Evolutionary conservation across 768 basidiomycete species (phyloP).

Genomic region (Boletales sp.): DNA sequence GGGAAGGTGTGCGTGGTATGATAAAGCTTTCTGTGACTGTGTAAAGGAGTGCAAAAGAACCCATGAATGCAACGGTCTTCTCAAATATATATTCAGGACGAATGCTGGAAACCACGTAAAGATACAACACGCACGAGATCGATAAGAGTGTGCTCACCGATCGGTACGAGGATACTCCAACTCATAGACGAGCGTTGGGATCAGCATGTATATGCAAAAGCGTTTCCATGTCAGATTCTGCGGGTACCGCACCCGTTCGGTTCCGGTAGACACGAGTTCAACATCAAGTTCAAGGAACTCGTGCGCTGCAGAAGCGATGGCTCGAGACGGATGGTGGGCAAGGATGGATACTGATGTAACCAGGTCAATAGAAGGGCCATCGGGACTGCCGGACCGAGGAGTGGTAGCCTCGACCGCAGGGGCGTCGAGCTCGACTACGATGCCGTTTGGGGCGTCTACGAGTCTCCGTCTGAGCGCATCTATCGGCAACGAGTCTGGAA

Average conservation of each 20-base stretch:
- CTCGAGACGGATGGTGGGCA: constrained; percentile 59
- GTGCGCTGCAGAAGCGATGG: constrained; percentile 65
- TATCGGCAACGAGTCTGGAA: constrained; percentile 51
- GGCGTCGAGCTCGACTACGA: constrained; percentile 5
- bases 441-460: constrained; percentile 27
- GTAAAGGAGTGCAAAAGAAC: constrained; percentile 92
- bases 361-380: constrained; percentile 6
- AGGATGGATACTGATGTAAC: constrained; percentile 39
- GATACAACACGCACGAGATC: neutral
- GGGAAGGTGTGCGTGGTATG: constrained; percentile 70
- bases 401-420: neutral
- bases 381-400: constrained; percentile 1
- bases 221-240: constrained; percentile 78
- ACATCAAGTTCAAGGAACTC: constrained; percentile 73
- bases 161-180: constrained; percentile 93
- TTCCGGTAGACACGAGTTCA: constrained; percentile 74
- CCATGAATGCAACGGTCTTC: constrained; percentile 82
- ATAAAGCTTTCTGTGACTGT: constrained; percentile 95
- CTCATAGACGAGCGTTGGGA: constrained; percentile 94
- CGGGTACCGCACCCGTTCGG: constrained; percentile 70
- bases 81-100: constrained; percentile 53
- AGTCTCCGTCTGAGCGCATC: constrained; percentile 58
- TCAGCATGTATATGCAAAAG: constrained; percentile 81
- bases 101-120: constrained; percentile 20
- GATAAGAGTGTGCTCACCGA: constrained; percentile 41